Evolutionary conservation across 768 basidiomycete genomes (phyloP), one percentile per base, ranked within the genome.

Genomic region (Erythrobasidium yunnanense): DNA sequence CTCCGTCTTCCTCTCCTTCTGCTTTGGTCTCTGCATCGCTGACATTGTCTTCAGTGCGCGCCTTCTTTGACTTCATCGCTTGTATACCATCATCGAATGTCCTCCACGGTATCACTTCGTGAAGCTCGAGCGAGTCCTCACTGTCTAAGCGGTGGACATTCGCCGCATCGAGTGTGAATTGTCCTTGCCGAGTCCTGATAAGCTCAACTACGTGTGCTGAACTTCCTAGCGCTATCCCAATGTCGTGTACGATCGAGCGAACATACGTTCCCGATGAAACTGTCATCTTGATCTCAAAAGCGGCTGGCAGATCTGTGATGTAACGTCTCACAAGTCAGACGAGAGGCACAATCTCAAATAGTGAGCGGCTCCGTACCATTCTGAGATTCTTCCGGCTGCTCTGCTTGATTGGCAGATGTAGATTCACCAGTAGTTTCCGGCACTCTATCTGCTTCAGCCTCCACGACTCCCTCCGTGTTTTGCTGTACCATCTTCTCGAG

Each of bases 241-340:
- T 80, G 75, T 99, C 95, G 75, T 97, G 90, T 46, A 92, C 86
- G 70, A 99, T 86, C 0, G 87, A 91, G 54, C 95, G 86, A 58
- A 99, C 92, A 73, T 99, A 99, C 15, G 95, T 97, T 42, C 95
- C 95, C 27, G 88, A 87, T 7, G 91, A 92, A 4, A 97, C 95
- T 68, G 81, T 86, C 91, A 99, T 93, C 62, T 82, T 83, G 69
- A 99, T 79, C 7, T 86, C 85, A 75, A 97, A 95, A 22, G 86
- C 86, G 0, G 85, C 81, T 1, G 92, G 88, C 30, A 33, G 4
- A 7, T 45, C 57, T 63, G 11, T 27, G 38, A 20, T 58, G n/a
- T 30, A 30, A 8, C 23, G 23, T 4, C 2, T n/a, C 23, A 13
- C 45, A 47, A 18, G 20, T 18, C 23, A 35, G 30, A 13, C 35